Conservation (phyloP, 2,329 filamentous ascomycete genomes). For the Trichoderma afroharzianum region DNA sequence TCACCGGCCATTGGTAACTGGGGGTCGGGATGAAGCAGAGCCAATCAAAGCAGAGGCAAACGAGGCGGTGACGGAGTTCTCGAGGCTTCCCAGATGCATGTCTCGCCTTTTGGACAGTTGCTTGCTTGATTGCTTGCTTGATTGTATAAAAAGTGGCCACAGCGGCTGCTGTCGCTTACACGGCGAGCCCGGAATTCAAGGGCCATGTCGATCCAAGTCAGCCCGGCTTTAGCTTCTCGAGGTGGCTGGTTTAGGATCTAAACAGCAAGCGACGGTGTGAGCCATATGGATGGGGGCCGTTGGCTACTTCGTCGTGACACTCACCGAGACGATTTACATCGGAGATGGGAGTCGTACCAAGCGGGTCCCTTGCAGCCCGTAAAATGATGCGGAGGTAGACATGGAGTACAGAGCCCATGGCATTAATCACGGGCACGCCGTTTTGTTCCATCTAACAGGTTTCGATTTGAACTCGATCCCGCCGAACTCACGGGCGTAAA, state of each 20-base stretch:
- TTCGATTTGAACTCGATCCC: not conserved
- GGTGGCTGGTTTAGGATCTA: not conserved
- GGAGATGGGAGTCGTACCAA: slow-evolving; percentile 8
- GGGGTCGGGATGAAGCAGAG: slow-evolving; percentile 12
- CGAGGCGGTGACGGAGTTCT: slow-evolving; percentile 9
- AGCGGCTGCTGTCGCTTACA: not conserved
- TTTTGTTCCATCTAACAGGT: not conserved
- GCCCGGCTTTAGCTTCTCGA: not conserved
- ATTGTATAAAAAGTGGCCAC: not conserved
- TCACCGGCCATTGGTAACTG: not conserved
- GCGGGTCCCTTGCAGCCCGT: slow-evolving; percentile 13
- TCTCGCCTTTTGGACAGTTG: not conserved
- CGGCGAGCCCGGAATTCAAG: not conserved
- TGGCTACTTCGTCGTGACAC: not conserved
- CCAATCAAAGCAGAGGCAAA: slow-evolving; percentile 3
- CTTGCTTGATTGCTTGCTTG: not conserved
- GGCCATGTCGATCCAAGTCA: not conserved
- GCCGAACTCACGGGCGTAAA: not conserved
- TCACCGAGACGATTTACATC: slow-evolving; percentile 8
- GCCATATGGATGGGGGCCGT: not conserved
- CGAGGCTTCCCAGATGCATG: not conserved
- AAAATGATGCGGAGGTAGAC: not conserved
- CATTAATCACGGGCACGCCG: not conserved
- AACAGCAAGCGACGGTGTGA: no score
- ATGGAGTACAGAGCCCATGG: not conserved